These are phyloP conservation scores for Heterobasidion parviporum DNA, from an alignment of 1,284 basidiomycete genomes.

Conservation along the genomic window DNA sequence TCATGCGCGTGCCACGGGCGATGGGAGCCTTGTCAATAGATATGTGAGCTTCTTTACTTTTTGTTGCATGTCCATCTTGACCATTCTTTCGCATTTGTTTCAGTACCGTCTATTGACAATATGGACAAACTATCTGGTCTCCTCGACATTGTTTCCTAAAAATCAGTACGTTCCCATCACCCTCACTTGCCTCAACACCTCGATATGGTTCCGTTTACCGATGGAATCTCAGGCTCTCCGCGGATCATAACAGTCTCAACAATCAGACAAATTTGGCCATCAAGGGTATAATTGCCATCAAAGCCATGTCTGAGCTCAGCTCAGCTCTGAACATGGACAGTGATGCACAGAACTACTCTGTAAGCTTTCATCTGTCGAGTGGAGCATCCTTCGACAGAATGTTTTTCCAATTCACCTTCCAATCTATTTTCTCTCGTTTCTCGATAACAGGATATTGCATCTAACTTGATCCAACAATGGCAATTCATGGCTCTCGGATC, in stretches of 20 bases:
- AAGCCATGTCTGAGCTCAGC: conserved; percentile 32
- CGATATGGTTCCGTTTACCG: too few relatives aligned
- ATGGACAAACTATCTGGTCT: conserved; percentile 31
- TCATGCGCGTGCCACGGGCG: conserved; percentile 26
- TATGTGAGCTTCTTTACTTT: too few relatives aligned
- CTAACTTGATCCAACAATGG: conserved; percentile 9
- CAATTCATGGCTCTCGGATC: conserved; percentile 4
- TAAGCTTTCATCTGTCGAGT: conserved; percentile 9
- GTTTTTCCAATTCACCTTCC: background rate
- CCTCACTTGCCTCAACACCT: too few relatives aligned
- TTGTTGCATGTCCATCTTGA: background rate
- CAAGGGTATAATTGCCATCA: conserved; percentile 33
- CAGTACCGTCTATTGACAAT: conserved; percentile 32
- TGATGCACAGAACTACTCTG: conserved; percentile 20
- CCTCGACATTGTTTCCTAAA: conserved; percentile 25
- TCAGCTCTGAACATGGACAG: conserved; percentile 15
- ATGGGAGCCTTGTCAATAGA: conserved; percentile 21
- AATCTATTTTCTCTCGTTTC: too few relatives aligned
- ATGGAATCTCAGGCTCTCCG: conserved; percentile 4
- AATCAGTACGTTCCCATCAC: conserved; percentile 22
- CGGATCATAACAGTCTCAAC: conserved; percentile 9
- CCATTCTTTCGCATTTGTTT: background rate
- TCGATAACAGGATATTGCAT: conserved; percentile 2
- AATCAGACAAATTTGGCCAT: conserved; percentile 22
- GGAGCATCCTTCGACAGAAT: too few relatives aligned